Conservation (phyloP, 139 green algal genomes). For the Chlorella sp. region DNA sequence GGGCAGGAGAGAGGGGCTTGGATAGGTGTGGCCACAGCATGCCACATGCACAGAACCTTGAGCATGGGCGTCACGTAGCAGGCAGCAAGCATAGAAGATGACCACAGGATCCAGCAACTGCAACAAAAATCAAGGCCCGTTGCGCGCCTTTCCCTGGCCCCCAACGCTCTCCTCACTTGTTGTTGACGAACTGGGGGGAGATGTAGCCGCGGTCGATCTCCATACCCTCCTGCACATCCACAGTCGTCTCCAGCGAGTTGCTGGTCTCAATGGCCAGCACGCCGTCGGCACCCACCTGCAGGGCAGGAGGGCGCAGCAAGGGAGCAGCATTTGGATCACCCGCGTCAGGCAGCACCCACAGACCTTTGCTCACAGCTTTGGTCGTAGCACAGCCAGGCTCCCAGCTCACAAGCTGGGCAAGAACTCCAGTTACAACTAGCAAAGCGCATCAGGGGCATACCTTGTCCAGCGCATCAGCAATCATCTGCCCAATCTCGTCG, state of each 20-base stretch:
- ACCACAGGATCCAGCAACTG: too few relatives aligned
- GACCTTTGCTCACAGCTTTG: too few relatives aligned
- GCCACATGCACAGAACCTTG: too few relatives aligned
- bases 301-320: neutral
- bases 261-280: slow-evolving; percentile 95
- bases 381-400: too few relatives aligned
- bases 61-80: too few relatives aligned
- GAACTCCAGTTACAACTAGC: neutral
- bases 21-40: neutral
- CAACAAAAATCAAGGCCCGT: too few relatives aligned
- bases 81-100: too few relatives aligned
- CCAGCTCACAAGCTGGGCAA: neutral
- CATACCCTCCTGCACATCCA: slow-evolving; percentile 97
- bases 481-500: slow-evolving; percentile 82
- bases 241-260: slow-evolving; percentile 83
- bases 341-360: too few relatives aligned
- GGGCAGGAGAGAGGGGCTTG: slow-evolving; percentile 68
- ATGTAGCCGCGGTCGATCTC: slow-evolving; percentile 98
- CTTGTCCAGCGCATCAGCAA: slow-evolving; percentile 92
- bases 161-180: slow-evolving; percentile 84
- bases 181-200: slow-evolving; percentile 96
- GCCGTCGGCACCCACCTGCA: slow-evolving; percentile 81
- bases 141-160: too few relatives aligned
- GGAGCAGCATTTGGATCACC: too few relatives aligned
- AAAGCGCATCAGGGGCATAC: slow-evolving; percentile 17